Evolutionary conservation across 2,329 filamentous ascomycete genomes (phyloP).

Genomic region (Rhynchosporium agropyri): DNA sequence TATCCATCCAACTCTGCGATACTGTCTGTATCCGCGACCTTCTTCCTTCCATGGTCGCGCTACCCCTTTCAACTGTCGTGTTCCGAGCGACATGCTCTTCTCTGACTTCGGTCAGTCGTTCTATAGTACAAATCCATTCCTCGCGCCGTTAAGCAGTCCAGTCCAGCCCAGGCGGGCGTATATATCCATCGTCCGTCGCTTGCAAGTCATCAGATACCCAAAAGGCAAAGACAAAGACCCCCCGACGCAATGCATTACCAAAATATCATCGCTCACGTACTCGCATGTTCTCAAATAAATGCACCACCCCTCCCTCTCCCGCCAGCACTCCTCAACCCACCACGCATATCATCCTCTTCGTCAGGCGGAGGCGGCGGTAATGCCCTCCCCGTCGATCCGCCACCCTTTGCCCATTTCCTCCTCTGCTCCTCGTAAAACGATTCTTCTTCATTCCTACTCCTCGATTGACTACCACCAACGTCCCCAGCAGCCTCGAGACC

Average conservation of each 20-base stretch:
- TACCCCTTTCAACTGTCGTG: no score
- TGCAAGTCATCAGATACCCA: not conserved
- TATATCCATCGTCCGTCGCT: not conserved
- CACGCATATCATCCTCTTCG: not conserved
- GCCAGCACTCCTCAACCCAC: not conserved
- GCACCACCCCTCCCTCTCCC: not conserved
- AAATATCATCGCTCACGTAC: not conserved
- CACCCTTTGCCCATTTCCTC: conserved; percentile 20
- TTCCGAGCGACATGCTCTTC: not conserved
- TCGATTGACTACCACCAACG: not conserved
- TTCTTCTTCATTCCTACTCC: conserved; percentile 21
- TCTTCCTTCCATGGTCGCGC: no score
- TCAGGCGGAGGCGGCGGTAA: conserved; percentile 12
- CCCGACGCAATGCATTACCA: not conserved
- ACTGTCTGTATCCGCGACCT: no score
- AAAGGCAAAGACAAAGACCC: not conserved
- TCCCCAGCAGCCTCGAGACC: conserved; percentile 19
- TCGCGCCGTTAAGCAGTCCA: conserved; percentile 1
- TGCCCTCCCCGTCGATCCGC: conserved; percentile 6
- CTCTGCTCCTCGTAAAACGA: conserved; percentile 29
- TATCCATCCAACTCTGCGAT: no score
- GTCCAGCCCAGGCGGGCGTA: not conserved
- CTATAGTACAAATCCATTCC: conserved; percentile 10
- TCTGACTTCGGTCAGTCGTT: not conserved
- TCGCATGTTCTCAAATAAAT: not conserved